Base-by-base conservation (phyloP, 2,329 filamentous ascomycete genomes). In the Passalora sequoiae region DNA sequence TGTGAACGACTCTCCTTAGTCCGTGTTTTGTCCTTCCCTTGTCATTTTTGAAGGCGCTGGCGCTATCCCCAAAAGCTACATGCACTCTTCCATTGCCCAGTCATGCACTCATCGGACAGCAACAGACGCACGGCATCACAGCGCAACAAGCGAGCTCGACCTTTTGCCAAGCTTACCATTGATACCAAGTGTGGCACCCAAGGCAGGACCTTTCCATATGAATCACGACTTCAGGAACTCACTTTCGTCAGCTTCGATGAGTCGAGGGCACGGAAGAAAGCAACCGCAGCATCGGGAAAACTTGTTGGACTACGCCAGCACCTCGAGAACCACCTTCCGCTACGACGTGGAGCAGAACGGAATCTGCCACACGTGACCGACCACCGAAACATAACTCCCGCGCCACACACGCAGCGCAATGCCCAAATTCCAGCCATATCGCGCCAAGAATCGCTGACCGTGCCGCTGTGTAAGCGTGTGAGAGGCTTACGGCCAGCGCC, bases 131-230 rank as follows among this genome's bases (percentile, higher is more conserved):
- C 39, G 21, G 39, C 42, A 8, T 39, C 35, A 9, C 22, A 39
- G n/a, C 35, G 42, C 17, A 36, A 16, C 21, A 38, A 38, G 25
- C 27, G 36, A 15, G 21, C 40, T n/a, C 41, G 39, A 30, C 40
- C 39, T 7, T 41, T 46, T 30, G 50, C 46, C 22, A 52, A 54
- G 32, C 45, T 55, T 25, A 50, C 46, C n/a, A 50, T 88, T 15
- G 79, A 86, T 51, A 89, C 84, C 2, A 81, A 82, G 58, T 82
- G 86, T 69, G 69, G 78, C 22, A 59, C 62, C 28, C 67, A 70
- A 39, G 57, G 55, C 52, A 71, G 59, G 60, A 72, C 63, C 59
- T 69, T 9, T 66, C 65, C 69, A 20, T 60, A 66, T 38, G 51
- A 57, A 24, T 54, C 53, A 40, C 55, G 40, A 47, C 50, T 47